Percentiles rank a stretch among this genome's conserved stretches.
Evolutionary conservation across 2,329 filamentous ascomycete species (phyloP).

Genomic region (Claviceps spartinae): DNA sequence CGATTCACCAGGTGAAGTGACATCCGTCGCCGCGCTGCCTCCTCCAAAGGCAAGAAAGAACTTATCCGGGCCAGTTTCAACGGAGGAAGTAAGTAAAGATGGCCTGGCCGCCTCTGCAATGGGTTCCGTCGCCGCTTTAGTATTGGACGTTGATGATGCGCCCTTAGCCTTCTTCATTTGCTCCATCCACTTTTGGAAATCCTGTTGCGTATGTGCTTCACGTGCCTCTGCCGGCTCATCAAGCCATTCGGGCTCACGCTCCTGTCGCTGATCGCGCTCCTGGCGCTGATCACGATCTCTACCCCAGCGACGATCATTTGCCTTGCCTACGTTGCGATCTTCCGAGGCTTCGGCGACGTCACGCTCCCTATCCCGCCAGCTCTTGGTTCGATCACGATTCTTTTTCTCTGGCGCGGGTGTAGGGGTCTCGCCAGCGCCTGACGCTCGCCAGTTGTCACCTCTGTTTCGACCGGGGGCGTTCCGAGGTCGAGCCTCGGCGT

Average conservation of each 20-base stretch:
- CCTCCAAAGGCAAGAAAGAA: conserved; percentile 53
- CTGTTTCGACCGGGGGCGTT: conserved; percentile 53
- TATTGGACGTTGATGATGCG: conserved; percentile 12
- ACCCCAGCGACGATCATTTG: conserved; percentile 39
- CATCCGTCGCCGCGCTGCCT: conserved; percentile 26
- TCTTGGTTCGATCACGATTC: conserved; percentile 44
- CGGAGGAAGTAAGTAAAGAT: conserved; percentile 44
- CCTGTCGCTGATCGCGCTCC: conserved; percentile 45
- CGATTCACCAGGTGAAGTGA: conserved; percentile 38
- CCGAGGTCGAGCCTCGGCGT: conserved; percentile 42
- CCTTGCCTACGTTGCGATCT: conserved; percentile 43
- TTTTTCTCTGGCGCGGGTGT: conserved; percentile 23
- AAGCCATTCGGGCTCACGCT: conserved; percentile 86
- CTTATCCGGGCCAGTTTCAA: conserved; percentile 59
- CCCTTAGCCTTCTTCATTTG: conserved; percentile 61
- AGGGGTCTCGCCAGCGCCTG: conserved; percentile 23
- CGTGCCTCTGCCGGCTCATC: conserved; percentile 59
- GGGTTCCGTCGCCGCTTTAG: conserved; percentile 21
- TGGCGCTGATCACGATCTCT: conserved; percentile 43
- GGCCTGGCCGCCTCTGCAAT: conserved; percentile 34
- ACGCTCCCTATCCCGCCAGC: conserved; percentile 43
- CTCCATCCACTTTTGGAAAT: conserved; percentile 92
- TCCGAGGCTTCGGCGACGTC: conserved; percentile 27
- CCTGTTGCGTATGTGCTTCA: conserved; percentile 68
- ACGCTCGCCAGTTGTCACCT: conserved; percentile 64